Percentiles rank a stretch among this genome's conserved stretches.
phyloP scores from a whole-genome alignment of 1,284 basidiomycete genomes.

The Cystobasidiaceae sp. region DNA sequence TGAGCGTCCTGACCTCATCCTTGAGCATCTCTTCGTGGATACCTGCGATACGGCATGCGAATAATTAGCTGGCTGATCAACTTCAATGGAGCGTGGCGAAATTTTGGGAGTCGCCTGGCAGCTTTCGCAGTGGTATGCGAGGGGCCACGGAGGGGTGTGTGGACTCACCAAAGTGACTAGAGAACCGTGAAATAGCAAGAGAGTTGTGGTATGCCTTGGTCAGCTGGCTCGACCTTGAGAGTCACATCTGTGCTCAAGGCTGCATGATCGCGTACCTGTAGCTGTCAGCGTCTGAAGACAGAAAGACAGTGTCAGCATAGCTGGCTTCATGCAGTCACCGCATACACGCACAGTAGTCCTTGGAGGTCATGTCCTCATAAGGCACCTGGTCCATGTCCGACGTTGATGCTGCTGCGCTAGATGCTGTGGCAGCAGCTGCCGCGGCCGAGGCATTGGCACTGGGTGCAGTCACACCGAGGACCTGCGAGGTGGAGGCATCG shows the following conservation, averaged over 20 bases:
- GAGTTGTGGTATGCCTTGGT: neutral
- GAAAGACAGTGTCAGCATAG: neutral
- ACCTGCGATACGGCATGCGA: slow-evolving; percentile 1
- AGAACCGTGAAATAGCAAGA: neutral
- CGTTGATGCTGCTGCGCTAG: neutral
- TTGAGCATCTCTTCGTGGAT: slow-evolving; percentile 99
- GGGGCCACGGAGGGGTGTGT: neutral
- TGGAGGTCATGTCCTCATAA: slow-evolving; percentile 37
- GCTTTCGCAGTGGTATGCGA: neutral
- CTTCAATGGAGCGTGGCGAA: no score
- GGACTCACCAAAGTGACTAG: slow-evolving; percentile 11
- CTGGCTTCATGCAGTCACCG: neutral
- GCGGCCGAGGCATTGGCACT: no score
- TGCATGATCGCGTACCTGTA: slow-evolving; percentile 1
- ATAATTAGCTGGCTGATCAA: no score
- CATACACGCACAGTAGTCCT: slow-evolving; percentile 39
- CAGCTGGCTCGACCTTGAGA: neutral
- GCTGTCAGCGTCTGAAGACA: slow-evolving; percentile 13
- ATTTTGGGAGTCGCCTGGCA: no score
- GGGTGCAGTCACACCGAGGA: neutral
- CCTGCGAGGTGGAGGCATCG: slow-evolving; percentile 13
- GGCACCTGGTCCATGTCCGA: neutral
- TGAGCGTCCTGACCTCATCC: slow-evolving; percentile 89
- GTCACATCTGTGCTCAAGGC: neutral
- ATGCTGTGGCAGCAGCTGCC: neutral